Evolutionary conservation across 169 alveolate genomes (phyloP).

Genomic region (Perkinsus marinus): DNA sequence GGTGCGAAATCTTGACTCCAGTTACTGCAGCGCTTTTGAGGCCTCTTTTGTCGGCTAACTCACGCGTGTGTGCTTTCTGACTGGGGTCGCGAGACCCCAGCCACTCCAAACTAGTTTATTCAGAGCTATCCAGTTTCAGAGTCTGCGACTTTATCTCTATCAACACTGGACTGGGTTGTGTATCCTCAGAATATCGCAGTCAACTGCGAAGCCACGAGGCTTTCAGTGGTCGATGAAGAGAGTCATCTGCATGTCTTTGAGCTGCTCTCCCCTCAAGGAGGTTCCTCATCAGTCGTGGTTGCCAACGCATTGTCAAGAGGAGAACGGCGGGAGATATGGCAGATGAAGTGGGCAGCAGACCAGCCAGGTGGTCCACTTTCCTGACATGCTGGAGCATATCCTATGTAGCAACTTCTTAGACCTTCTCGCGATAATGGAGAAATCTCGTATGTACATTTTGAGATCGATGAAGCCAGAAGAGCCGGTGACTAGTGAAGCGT

Average conservation of each 20-base stretch:
- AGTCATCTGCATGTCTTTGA: conserved; percentile 37
- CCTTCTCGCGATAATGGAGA: conserved; percentile 62
- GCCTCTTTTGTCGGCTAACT: too few relatives aligned
- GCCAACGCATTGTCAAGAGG: neutral
- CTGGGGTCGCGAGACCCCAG: too few relatives aligned
- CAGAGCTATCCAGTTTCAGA: too few relatives aligned
- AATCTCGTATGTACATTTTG: conserved; percentile 56
- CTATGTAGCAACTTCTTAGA: neutral
- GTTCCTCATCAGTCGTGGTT: neutral
- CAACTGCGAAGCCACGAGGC: conserved; percentile 43
- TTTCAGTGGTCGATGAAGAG: conserved; percentile 44
- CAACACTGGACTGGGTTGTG: too few relatives aligned
- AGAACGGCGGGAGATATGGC: conserved; percentile 54
- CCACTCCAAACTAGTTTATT: too few relatives aligned
- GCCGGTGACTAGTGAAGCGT: conserved; percentile 61
- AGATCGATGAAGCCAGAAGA: conserved; percentile 53
- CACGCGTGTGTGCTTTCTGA: too few relatives aligned
- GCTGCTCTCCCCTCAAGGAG: neutral
- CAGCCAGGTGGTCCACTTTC: conserved; percentile 34
- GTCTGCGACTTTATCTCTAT: too few relatives aligned
- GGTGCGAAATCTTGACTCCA: neutral
- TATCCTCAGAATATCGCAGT: conserved; percentile 6
- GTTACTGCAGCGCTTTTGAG: too few relatives aligned
- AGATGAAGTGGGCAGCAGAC: conserved; percentile 67
- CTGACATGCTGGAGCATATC: neutral